Evolutionary conservation across 2,329 filamentous ascomycete species (phyloP), one percentile per base, ranked within the genome.

Genomic region (Colletotrichum navitas): DNA sequence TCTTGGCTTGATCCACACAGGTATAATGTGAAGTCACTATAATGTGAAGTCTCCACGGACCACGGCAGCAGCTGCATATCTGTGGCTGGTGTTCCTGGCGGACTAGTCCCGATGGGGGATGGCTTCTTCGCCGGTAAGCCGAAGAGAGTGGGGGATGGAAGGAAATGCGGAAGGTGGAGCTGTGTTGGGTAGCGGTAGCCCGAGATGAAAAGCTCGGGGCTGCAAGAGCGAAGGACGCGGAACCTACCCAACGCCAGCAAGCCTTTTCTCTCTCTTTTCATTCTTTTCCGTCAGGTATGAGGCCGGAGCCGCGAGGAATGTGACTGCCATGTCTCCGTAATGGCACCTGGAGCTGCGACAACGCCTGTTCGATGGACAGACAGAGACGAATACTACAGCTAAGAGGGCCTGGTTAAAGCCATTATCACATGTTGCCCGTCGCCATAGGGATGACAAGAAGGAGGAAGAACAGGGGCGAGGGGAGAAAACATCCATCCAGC

Each of bases 1-100:
- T 12, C 24, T 32, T 21, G 34, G n/a, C 24, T 5, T n/a, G 2
- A 5, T 24, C 54, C 54, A 56, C 21, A 24, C n/a, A 29, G 29
- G 4, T 14, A 39, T n/a, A 29, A 21, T 64, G 66, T 65, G 63
- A 54, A 54, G 64, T 71, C 52, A 29, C n/a, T 14, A 39, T n/a
- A 29, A 21, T 64, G 66, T 65, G 63, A 54, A 54, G 64, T 71
- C 52, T 68, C 59, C 68, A 55, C 63, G 56, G 68, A 29, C 63
- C 63, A 56, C 68, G 68, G 68, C 68, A 67, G 61, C 47, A 58
- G 65, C 29, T 68, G 54, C 52, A 63, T 55, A 60, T 68, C 59
- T 64, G 65, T 72, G 69, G 69, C 69, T 69, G 60, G 52, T 72
- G 69, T 41, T 18, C n/a, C 52, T 55, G 39, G 1, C 0, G 16